Percentiles rank a stretch among this genome's conserved stretches.
Conservation (phyloP, 495 filamentous ascomycete species). For the Daldinia loculata region DNA sequence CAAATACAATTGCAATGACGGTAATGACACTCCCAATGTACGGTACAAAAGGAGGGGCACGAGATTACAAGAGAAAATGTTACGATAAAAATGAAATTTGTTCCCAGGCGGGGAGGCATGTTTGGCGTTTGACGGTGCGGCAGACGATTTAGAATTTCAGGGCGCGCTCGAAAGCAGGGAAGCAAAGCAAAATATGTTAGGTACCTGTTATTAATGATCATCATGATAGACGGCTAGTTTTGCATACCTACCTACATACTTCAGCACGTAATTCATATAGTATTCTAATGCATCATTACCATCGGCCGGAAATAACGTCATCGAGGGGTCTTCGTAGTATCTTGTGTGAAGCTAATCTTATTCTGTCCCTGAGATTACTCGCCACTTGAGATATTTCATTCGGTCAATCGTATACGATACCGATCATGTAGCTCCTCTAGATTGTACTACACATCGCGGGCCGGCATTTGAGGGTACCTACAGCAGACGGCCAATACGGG, state of each 20-base stretch:
- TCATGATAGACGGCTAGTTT: neutral
- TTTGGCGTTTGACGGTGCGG: constrained; percentile 27
- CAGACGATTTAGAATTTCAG: neutral
- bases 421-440: neutral
- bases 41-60: neutral
- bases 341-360: neutral
- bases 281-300: neutral
- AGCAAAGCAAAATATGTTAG: neutral
- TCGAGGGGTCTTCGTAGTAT: no score
- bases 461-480: neutral
- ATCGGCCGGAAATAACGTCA: neutral
- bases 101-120: constrained; percentile 19
- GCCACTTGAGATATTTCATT: no score
- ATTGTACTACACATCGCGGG: neutral
- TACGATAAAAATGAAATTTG: neutral
- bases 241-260: neutral
- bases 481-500: neutral
- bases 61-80: constrained; percentile 6
- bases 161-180: neutral
- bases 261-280: neutral
- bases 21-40: neutral
- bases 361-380: neutral
- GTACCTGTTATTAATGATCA: neutral
- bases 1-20: neutral
- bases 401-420: neutral